Evolutionary conservation across 2,329 filamentous ascomycete species (phyloP), one percentile per base, ranked within the genome.

Genomic region (Pyricularia grisea): DNA sequence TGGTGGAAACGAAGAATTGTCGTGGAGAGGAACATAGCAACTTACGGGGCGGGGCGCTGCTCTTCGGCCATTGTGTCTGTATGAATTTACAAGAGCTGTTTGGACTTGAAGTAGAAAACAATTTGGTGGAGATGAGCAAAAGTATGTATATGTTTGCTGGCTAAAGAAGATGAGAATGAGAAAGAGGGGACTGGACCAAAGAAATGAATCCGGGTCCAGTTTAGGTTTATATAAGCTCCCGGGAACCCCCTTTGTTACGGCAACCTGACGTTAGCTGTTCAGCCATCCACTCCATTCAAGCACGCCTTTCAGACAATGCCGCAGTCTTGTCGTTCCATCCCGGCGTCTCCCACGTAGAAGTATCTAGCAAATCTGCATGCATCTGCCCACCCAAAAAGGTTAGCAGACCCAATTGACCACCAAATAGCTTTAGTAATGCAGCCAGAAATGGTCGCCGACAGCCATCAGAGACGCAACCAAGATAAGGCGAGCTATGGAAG

Each of bases 41-140:
- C 77, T 71, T 75, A 79, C 78, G 77, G 78, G 72, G 75, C 74
- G 68, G 74, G 65, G 71, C 77, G 75, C 69, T 74, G 71, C 63
- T 76, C 70, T 61, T 61, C 17, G 72, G 78, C 75, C 78, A 79
- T 79, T 74, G 69, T 78, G 73, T 60, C 25, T 27, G n/a, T 61
- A 25, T 12, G n/a, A 9, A 61, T 28, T 5, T 28, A n/a, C 28
- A 61, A 27, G 23, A 28, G 27, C 27, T 5, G 27, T 12, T 55
- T n/a, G 28, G 58, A 27, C n/a, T n/a, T 27, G 17, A 20, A 12
- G 11, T 12, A 61, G 23, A 61, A 61, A 11, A 23, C 14, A 25
- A 10, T 36, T 28, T 25, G 58, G 58, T 42, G 27, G 11, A 61
- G 10, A n/a, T 3, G 42, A n/a, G 42, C 6, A 61, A 60, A 25